Base-by-base conservation (phyloP, 2,329 filamentous ascomycete species). In the Pezicula carpinea region DNA sequence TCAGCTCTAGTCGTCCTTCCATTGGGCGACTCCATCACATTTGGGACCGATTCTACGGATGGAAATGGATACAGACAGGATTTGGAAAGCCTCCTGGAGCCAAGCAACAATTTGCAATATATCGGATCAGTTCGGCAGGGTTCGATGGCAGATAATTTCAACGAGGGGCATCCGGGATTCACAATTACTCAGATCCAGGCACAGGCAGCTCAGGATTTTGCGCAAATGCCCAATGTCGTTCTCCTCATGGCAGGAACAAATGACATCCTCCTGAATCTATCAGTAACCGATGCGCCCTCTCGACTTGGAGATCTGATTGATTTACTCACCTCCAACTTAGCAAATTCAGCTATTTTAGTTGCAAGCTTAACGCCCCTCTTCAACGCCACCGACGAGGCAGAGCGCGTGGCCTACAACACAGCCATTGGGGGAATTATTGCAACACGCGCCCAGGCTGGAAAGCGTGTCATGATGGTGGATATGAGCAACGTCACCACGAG, bases 21-120 rank as follows among this genome's bases (percentile, higher is more conserved):
- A 1, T 59, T 69, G 4, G 66, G 66, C 1, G 65, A 67, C 14
- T 68, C 64, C 2, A 68, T 69, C 36, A 69, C 66, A 0, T 52
- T 47, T 14, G 69, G 69, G 3, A 67, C 59, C 31, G 50, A 46
- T 39, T 50, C 34, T 26, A 50, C 29, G 7, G 57, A 57, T 35
- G 62, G 62, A 2, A 71, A 71, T 50, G 68, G 68, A 6, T 73
- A 71, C 47, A 65, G 69, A 22, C 47, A 52, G 3, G 41, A 56
- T 15, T 57, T 69, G 1, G 45, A 55, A 23, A 46, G 53, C 17
- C 32, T 53, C 8, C 60, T 69, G 17, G 50, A 51, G 10, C 38
- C 39, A 7, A 49, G 41, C 8, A 57, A 57, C 6, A 43, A 54
- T 0, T 51, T 61, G n/a, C 43, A 58, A 33, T 65, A 64, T 52